Evolutionary conservation across 2,329 filamentous ascomycete genomes (phyloP).

Genomic region (Nothophoma quercina): DNA sequence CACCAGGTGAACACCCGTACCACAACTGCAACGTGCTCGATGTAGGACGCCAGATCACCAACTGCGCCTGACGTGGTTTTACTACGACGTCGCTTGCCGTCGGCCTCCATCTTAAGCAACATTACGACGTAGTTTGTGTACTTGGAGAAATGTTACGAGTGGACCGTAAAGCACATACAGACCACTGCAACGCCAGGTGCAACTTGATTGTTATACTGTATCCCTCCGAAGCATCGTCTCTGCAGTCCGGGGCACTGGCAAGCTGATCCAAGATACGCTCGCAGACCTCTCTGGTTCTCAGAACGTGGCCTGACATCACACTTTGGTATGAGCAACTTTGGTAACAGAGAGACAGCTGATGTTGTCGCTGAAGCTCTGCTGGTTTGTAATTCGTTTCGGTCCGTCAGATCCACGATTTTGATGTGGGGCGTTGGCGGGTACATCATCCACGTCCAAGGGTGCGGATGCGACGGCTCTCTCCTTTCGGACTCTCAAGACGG

Average conservation of each 20-base stretch:
- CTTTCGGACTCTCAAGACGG: slow-evolving; percentile 8
- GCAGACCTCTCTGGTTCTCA: neutral
- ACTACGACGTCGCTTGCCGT: neutral
- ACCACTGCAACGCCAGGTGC: neutral
- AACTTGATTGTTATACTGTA: neutral
- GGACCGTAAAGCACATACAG: neutral
- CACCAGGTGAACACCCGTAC: neutral
- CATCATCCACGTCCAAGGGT: slow-evolving; percentile 2
- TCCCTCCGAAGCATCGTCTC: neutral
- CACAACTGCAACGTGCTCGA: neutral
- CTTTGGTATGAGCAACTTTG: neutral
- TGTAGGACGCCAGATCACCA: neutral
- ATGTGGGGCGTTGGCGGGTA: slow-evolving; percentile 18
- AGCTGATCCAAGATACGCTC: neutral
- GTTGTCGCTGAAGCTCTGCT: slow-evolving; percentile 20
- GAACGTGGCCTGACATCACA: neutral
- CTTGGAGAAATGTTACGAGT: too few species aligned
- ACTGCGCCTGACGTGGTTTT: too few species aligned
- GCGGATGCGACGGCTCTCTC: slow-evolving; percentile 25
- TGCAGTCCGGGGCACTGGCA: neutral
- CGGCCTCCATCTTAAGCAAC: neutral
- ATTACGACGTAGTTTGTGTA: neutral
- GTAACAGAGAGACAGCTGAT: neutral
- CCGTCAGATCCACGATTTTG: slow-evolving; percentile 16
- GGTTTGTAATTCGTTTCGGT: slow-evolving; percentile 18